Base-by-base conservation (phyloP, 352 stramenopile genomes). In the Globisporangium lucens region DNA sequence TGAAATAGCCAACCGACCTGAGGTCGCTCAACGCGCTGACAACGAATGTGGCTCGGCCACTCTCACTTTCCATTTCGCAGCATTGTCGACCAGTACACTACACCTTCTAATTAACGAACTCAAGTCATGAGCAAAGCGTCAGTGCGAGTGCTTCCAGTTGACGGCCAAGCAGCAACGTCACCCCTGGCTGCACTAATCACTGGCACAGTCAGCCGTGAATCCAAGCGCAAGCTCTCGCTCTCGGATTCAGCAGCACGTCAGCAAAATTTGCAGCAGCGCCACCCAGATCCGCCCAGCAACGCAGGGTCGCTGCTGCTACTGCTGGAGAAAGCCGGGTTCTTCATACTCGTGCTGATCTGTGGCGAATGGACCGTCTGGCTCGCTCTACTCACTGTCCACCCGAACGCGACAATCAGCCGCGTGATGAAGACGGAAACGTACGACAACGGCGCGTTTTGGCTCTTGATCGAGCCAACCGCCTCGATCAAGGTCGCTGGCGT, bases 371-470 rank as follows among this genome's bases (percentile, higher is more conserved):
- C 41, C 15, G 41, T 71, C 1, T 72, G 76, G 65, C 47, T 82
- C 20, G 24, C 80, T 35, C n/a, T 71, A 7, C 49, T 85, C 22
- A 74, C 73, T 2, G 20, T 70, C 8, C 36, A 71, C 0, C 75
- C 78, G 17, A 84, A 80, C 29, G 36, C 69, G 2, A 69, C 63
- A 0, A 68, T 77, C 62, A 87, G 81, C 56, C 68, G 64, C 24
- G 9, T 80, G 30, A 83, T 75, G 68, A 17, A 53, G 6, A 84
- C 78, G 0, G 30, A 64, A n/a, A 46, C 70, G 2, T 71, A 75
- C 15, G 75, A 83, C 59, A 58, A 76, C 20, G 72, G 76, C 5
- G 63, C 66, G 2, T 84, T 81, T 57, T 87, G 76, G 73, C 36
- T 77, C 9, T n/a, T 87, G 0, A 60, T 74, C 9, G 70, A 83